Evolutionary conservation across 768 basidiomycete genomes (phyloP), one percentile per base, ranked within the genome.

Genomic region (Lactarius indigo): DNA sequence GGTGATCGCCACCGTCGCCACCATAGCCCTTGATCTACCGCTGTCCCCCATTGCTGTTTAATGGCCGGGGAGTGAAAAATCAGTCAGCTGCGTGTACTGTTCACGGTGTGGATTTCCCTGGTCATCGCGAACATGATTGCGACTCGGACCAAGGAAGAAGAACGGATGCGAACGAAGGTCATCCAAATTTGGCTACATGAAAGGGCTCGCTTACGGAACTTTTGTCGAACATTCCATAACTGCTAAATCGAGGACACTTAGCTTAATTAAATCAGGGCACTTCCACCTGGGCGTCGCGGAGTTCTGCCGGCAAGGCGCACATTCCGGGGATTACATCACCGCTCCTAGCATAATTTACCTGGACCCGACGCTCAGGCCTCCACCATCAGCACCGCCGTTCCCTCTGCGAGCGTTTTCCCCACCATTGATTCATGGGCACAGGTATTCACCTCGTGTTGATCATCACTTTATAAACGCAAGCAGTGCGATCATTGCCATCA

Each of bases 181-280:
- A 23, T 68, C 69, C 69, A 33, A 63, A 67, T 63, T 69, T 65
- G 69, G 69, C 61, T 70, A 70, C 50, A 70, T 70, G 64, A 64
- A 60, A 56, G 57, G 39, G 61, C 44, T 59, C 63, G 64, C 59
- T 63, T 61, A 60, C 61, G 59, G 59, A 56, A 68, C 42, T 41
- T 37, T 56, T 39, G 31, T 58, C 52, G 62, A 65, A 63, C 50
- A 68, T 62, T 68, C 63, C 68, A 69, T 65, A 62, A 63, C 64
- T 59, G 57, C 69, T 69, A 62, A 63, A 70, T 70, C 69, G 68
- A 65, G 69, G 64, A 54, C 64, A 47, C 54, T 33, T 61, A 68
- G 68, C 68, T 70, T 70, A 69, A 70, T 70, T 70, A 70, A 70
- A 61, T 67, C 69, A 69, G 69, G 69, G 69, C 61, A 70, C 69